Percentiles rank a stretch among this genome's conserved stretches.
These are phyloP conservation scores for Collybiopsis confluens DNA, from an alignment of 768 basidiomycete genomes.

Conservation along the genomic window DNA sequence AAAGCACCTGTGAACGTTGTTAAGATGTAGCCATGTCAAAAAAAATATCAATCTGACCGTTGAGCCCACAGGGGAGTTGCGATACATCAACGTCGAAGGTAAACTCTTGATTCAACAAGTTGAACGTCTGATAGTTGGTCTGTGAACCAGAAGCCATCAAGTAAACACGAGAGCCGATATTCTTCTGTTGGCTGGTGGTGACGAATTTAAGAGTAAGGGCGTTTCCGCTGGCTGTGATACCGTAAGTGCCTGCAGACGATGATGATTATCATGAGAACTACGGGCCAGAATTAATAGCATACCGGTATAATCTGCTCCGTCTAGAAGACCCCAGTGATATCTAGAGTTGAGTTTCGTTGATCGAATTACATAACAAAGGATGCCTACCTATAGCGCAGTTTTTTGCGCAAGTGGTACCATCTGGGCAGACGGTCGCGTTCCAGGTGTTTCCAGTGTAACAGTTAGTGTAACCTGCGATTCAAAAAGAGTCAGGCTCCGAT, in stretches of 20 bases:
- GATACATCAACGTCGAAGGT: constrained; percentile 59
- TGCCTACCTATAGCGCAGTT: too few relatives aligned
- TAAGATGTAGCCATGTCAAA: too few relatives aligned
- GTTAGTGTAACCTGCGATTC: constrained; percentile 45
- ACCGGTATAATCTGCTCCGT: constrained; percentile 39
- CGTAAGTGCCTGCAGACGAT: constrained; percentile 36
- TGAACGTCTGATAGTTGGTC: constrained; percentile 43
- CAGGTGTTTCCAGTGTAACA: constrained; percentile 40
- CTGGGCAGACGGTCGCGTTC: constrained; percentile 48
- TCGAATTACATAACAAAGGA: too few relatives aligned
- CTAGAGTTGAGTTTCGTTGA: too few relatives aligned
- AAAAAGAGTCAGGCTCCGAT: constrained; percentile 28
- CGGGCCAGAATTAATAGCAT: not conserved
- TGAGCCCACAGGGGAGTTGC: constrained; percentile 54
- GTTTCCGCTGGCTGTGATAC: constrained; percentile 43
- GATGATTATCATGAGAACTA: not conserved
- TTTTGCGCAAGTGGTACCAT: constrained; percentile 40
- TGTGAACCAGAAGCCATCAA: constrained; percentile 41
- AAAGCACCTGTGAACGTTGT: too few relatives aligned
- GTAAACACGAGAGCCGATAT: constrained; percentile 40
- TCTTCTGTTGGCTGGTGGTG: constrained; percentile 28
- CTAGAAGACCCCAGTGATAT: too few relatives aligned
- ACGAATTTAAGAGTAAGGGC: constrained; percentile 42
- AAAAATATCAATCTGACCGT: too few relatives aligned
- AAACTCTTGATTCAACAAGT: constrained; percentile 53